Percentiles rank a stretch among this genome's conserved stretches.
phyloP scores from a whole-genome alignment of 345 rosid species.

The Euphorbia peplus region DNA sequence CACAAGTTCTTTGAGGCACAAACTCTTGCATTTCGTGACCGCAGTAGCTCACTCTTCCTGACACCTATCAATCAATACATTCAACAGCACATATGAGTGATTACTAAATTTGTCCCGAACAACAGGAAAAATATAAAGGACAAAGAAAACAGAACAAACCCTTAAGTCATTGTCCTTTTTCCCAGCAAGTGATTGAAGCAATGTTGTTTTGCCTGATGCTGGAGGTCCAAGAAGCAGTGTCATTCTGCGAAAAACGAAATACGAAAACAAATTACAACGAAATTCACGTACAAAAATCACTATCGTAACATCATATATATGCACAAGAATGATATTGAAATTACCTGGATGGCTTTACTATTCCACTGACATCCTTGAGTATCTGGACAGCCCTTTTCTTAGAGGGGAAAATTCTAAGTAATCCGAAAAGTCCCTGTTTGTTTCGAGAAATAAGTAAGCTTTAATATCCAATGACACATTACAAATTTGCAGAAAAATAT shows the following conservation, averaged over 20 bases:
- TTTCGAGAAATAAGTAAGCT: background rate
- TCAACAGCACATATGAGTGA: background rate
- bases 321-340: too few species aligned
- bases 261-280: background rate
- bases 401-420: conserved; percentile 37
- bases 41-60: conserved; percentile 45
- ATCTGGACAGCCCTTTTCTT: conserved; percentile 44
- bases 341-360: conserved; percentile 55
- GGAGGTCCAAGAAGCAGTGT: conserved; percentile 64
- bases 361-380: conserved; percentile 41
- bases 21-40: conserved; percentile 51
- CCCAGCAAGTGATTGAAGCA: conserved; percentile 48
- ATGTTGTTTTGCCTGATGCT: conserved; percentile 56
- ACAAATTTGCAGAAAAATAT: background rate
- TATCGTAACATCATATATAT: too few species aligned
- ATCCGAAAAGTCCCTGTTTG: conserved; percentile 40
- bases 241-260: conserved; percentile 36
- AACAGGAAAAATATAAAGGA: background rate
- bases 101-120: background rate
- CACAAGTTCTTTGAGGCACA: conserved; percentile 56
- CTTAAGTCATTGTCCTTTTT: conserved; percentile 36
- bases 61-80: conserved; percentile 24
- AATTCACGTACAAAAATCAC: background rate
- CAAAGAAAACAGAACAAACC: conserved; percentile 25
- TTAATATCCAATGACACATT: too few species aligned